Evolutionary conservation across 2,329 filamentous ascomycete genomes (phyloP).

Genomic region (Alternaria arbusti): DNA sequence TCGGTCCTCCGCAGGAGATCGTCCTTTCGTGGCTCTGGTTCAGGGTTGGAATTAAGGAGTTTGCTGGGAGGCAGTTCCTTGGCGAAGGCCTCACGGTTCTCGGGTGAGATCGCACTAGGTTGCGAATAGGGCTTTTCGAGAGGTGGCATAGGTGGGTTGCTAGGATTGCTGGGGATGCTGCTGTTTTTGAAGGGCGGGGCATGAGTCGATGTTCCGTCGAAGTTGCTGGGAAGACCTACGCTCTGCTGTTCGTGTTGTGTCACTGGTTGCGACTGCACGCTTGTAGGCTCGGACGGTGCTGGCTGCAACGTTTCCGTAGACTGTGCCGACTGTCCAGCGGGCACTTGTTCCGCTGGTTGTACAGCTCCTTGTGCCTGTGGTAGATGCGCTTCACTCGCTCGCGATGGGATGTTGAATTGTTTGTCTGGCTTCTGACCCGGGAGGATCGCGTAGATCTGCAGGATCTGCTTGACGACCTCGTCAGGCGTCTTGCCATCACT

Average conservation of each 20-base stretch:
- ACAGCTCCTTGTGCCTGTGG: conserved; percentile 10
- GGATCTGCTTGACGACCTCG: conserved; percentile 79
- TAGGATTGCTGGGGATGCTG: conserved; percentile 8
- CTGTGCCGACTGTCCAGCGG: conserved; percentile 14
- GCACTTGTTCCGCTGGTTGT: conserved; percentile 7
- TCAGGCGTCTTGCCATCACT: conserved; percentile 68
- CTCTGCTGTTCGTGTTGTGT: conserved; percentile 27
- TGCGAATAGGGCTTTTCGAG: conserved; percentile 11
- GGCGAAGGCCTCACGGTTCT: conserved; percentile 15
- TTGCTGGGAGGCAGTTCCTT: conserved; percentile 36
- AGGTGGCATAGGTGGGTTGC: conserved; percentile 8
- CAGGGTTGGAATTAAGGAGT: conserved; percentile 34
- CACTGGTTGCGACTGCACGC: conserved; percentile 6
- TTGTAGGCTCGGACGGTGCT: conserved; percentile 5
- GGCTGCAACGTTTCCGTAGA: conserved; percentile 4
- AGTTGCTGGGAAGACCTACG: conserved; percentile 62
- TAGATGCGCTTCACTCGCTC: conserved; percentile 35
- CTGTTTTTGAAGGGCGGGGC: conserved; percentile 12
- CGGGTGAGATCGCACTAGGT: conserved; percentile 6
- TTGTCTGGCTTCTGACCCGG: conserved; percentile 71
- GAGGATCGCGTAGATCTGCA: conserved; percentile 84
- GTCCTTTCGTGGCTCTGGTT: conserved; percentile 18
- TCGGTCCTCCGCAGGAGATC: conserved; percentile 46
- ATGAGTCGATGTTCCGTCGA: conserved; percentile 56
- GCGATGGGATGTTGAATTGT: conserved; percentile 64